Evolutionary conservation across 805 yeast species (phyloP).

Genomic region (Starmerella kuoi): DNA sequence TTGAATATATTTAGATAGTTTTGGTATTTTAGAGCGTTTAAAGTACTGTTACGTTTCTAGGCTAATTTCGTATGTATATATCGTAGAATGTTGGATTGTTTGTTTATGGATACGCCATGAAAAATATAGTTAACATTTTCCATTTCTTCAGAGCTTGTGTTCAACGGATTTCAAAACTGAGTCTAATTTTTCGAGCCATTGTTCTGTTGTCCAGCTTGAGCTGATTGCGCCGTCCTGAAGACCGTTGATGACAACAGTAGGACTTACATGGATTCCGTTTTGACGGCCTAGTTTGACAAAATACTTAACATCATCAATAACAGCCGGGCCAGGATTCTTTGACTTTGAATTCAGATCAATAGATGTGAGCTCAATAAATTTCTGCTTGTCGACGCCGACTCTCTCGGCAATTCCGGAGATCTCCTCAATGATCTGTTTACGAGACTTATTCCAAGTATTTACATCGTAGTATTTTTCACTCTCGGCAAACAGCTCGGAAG

Average conservation of each 20-base stretch:
- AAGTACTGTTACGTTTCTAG: too few relatives aligned
- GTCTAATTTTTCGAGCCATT: slow-evolving; percentile 28
- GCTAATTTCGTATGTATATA: too few relatives aligned
- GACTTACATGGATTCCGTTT: slow-evolving; percentile 73
- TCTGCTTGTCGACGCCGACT: slow-evolving; percentile 32
- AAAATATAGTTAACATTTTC: too few relatives aligned
- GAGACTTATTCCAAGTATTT: slow-evolving; percentile 40
- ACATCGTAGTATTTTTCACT: slow-evolving; percentile 50
- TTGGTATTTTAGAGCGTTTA: too few relatives aligned
- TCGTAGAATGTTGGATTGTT: too few relatives aligned
- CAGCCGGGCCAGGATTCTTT: slow-evolving; percentile 45
- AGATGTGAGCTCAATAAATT: slow-evolving; percentile 28
- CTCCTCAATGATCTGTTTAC: slow-evolving; percentile 44
- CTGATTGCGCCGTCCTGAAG: slow-evolving; percentile 45
- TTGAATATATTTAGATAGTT: too few relatives aligned
- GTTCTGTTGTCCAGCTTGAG: slow-evolving; percentile 45
- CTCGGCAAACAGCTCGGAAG: slow-evolving; percentile 44
- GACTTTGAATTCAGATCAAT: slow-evolving; percentile 29
- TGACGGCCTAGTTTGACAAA: slow-evolving; percentile 64
- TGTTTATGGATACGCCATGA: too few relatives aligned
- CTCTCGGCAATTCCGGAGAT: slow-evolving; percentile 40
- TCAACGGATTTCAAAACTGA: neutral
- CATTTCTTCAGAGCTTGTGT: too few relatives aligned
- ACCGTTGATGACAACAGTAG: slow-evolving; percentile 65
- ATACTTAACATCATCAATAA: slow-evolving; percentile 55